These are phyloP conservation scores for Rhodosporidiobolus odoratus DNA, from an alignment of 768 basidiomycete species.

Conservation along the genomic window DNA sequence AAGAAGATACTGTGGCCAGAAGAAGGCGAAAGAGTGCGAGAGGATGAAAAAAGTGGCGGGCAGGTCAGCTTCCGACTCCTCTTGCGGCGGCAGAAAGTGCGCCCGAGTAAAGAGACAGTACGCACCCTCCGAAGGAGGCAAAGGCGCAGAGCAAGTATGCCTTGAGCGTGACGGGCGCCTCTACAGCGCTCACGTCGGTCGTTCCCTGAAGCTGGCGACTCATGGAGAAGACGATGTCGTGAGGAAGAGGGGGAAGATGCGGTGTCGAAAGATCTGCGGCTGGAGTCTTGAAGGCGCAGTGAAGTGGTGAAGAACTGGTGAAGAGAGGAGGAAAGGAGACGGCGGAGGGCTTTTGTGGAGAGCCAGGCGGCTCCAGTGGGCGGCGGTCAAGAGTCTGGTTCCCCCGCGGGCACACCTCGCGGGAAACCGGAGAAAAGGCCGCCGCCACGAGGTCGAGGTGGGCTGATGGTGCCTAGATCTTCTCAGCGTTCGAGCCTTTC, in stretches of 20 bases:
- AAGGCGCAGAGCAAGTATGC: constrained; percentile 41
- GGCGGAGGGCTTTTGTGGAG: too few relatives aligned
- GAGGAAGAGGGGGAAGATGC: neutral
- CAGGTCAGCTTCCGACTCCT: neutral
- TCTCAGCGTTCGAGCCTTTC: too few relatives aligned
- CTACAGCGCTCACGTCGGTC: constrained; percentile 41
- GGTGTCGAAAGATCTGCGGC: neutral
- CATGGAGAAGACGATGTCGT: neutral
- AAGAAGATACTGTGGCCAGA: constrained; percentile 39
- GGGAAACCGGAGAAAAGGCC: too few relatives aligned
- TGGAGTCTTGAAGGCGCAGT: too few relatives aligned
- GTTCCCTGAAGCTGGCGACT: constrained; percentile 11
- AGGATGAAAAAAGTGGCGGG: neutral
- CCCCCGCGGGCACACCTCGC: too few relatives aligned
- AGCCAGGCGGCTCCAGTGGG: too few relatives aligned
- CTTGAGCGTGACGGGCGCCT: constrained; percentile 50
- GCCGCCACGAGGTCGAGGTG: too few relatives aligned
- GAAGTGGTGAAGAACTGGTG: too few relatives aligned
- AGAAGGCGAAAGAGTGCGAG: neutral
- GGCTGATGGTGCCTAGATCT: too few relatives aligned
- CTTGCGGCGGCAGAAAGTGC: neutral
- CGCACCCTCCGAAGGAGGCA: constrained; percentile 43
- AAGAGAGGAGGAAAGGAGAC: too few relatives aligned
- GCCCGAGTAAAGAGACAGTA: neutral
- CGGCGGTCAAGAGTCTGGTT: too few relatives aligned